Evolutionary conservation across 2,329 filamentous ascomycete species (phyloP).

Genomic region (Ceratocystis papillata): DNA sequence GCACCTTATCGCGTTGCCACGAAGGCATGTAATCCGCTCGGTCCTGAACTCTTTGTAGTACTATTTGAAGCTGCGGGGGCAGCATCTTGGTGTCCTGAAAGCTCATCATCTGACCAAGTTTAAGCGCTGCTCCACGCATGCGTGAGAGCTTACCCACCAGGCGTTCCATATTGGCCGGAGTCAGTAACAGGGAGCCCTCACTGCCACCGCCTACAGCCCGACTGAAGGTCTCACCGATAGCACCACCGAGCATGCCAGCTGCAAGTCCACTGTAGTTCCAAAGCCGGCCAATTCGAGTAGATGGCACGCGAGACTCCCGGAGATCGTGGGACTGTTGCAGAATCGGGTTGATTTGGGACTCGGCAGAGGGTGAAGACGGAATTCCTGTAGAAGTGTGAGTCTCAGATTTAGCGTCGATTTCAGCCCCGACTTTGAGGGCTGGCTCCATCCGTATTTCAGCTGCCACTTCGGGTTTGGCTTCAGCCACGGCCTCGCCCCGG

Average conservation of each 20-base stretch:
- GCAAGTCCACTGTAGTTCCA: constrained; percentile 94
- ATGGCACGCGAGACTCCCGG: constrained; percentile 80
- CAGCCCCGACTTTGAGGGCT: constrained; percentile 32
- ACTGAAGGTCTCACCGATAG: constrained; percentile 73
- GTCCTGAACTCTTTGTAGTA: constrained; percentile 89
- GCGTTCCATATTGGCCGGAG: constrained; percentile 80
- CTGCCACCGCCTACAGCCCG: constrained; percentile 61
- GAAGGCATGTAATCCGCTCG: constrained; percentile 96
- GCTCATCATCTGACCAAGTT: constrained; percentile 95
- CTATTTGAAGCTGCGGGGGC: constrained; percentile 72
- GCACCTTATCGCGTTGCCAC: constrained; percentile 78
- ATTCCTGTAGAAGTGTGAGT: not conserved
- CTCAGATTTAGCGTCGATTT: constrained; percentile 35
- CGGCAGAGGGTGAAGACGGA: not conserved
- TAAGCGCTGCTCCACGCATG: constrained; percentile 95
- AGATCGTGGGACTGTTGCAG: constrained; percentile 50
- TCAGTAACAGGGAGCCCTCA: constrained; percentile 66
- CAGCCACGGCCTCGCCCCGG: not conserved
- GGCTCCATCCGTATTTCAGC: not conserved
- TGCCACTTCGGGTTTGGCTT: not conserved
- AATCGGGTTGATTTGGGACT: constrained; percentile 23
- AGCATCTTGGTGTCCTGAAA: constrained; percentile 97
- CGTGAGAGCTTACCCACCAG: constrained; percentile 85
- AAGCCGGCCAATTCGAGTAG: constrained; percentile 71
- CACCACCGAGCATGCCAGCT: constrained; percentile 89